phyloP scores from a whole-genome alignment of 495 filamentous ascomycete species.

The Penicillium daleae region DNA sequence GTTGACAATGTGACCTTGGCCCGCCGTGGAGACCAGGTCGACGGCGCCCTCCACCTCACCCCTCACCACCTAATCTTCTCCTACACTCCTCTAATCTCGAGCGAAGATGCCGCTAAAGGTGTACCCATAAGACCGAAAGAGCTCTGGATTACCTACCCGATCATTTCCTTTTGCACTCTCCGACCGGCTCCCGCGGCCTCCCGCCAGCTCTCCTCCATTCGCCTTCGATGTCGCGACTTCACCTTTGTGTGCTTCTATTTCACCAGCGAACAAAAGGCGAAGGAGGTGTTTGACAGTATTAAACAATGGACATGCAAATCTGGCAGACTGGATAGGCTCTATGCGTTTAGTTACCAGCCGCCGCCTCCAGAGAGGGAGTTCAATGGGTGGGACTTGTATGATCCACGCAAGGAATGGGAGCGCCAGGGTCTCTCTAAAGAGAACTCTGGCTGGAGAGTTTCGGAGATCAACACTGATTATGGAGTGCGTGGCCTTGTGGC shows the following conservation, averaged over 20 bases:
- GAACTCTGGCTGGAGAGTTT: conserved; percentile 84
- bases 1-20: conserved; percentile 68
- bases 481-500: conserved; percentile 43
- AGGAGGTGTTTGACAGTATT: conserved; percentile 90
- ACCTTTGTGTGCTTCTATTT: conserved; percentile 92
- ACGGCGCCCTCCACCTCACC: conserved; percentile 65
- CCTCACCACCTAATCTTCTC: conserved; percentile 70
- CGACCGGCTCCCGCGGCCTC: conserved; percentile 72
- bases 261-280: conserved; percentile 67
- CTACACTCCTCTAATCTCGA: conserved; percentile 45
- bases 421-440: conserved; percentile 83
- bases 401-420: conserved; percentile 77
- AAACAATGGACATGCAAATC: conserved; percentile 79
- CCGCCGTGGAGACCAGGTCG: conserved; percentile 61
- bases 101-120: conserved; percentile 39
- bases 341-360: conserved; percentile 85
- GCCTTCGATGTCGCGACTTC: conserved; percentile 90
- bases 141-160: conserved; percentile 91
- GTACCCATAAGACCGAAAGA: conserved; percentile 61
- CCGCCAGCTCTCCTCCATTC: conserved; percentile 77
- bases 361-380: conserved; percentile 72
- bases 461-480: conserved; percentile 86
- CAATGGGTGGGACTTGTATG: conserved; percentile 88
- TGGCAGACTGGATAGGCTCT: conserved; percentile 84
- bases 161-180: conserved; percentile 76